Conservation (phyloP, 2,329 filamentous ascomycete species). For the Lecanicillium sp. region DNA sequence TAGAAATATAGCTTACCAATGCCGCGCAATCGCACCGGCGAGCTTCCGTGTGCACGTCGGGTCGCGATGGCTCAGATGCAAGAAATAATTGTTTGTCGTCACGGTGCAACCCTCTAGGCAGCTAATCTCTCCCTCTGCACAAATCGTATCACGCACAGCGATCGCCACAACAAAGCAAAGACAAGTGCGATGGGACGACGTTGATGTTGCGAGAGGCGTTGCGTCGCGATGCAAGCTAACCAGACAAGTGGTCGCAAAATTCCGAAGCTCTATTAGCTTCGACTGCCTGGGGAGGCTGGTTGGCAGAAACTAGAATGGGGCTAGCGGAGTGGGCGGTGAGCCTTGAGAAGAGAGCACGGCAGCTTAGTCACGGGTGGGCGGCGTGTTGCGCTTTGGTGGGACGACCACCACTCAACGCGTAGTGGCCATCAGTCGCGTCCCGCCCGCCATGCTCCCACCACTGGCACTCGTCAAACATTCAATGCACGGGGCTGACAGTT, state of each 20-base stretch:
- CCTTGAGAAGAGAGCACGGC: not conserved
- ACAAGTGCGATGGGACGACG: too few species aligned
- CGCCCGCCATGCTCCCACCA: constrained; percentile 2
- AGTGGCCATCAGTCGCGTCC: constrained; percentile 20
- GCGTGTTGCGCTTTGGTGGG: not conserved
- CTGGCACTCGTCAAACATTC: constrained; percentile 7
- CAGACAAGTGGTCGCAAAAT: not conserved
- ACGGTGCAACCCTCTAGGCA: too few species aligned
- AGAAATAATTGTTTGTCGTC: too few species aligned
- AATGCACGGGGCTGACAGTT: constrained; percentile 2
- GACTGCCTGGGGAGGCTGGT: constrained; percentile 3
- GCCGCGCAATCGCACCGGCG: too few species aligned
- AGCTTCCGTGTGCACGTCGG: too few species aligned
- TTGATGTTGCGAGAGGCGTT: not conserved
- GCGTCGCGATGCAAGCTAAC: constrained; percentile 1
- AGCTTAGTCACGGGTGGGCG: constrained; percentile 8
- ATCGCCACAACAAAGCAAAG: too few species aligned
- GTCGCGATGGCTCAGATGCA: too few species aligned
- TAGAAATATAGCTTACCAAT: too few species aligned
- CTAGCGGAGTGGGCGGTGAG: constrained; percentile 11
- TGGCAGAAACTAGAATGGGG: constrained; percentile 11
- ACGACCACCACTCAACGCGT: constrained; percentile 22
- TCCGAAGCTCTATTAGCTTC: not conserved
- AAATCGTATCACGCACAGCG: too few species aligned
- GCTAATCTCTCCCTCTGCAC: too few species aligned